Evolutionary conservation across 495 filamentous ascomycete species (phyloP), one percentile per base, ranked within the genome.

Genomic region (Cercophora newfieldiana): DNA sequence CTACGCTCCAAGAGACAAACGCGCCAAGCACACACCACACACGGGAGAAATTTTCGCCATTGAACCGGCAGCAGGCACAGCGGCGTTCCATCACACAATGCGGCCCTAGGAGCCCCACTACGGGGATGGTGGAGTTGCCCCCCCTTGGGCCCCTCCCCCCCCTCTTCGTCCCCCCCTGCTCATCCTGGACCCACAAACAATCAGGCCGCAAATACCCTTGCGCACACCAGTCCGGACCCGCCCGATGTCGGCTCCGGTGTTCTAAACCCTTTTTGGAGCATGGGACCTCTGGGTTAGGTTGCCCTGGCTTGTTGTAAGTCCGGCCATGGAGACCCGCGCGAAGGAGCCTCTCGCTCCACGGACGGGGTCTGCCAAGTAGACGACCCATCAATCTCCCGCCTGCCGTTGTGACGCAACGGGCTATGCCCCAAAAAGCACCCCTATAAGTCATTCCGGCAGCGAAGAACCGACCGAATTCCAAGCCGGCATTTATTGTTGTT

Each of bases 221-320:
- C 18, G 10, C 37, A 14, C 37, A 44, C 37, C 37, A 4, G 2
- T 14, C 10, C 10, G 37, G 37, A 16, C 37, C 12, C 37, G 37
- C 51, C 51, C 51, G 51, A 55, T 55, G 51, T 55, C 51, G 51
- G 51, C 51, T 55, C 22, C 51, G 22, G 51, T 55, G 26, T 28
- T 28, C 51, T 26, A 55, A 26, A 26, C 25, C 50, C 50, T 54
- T 55, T 44, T 44, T n/a, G n/a, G 37, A 16, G 37, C 37, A 44
- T 14, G 12, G 10, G 10, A 44, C 37, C 37, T 44, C 37, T 14
- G 37, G 37, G 37, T 16, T 44, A 6, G 10, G 10, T 16, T 44
- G 37, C 12, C 2, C 37, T 16, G 37, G 2, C 37, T 44, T 44
- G 37, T 16, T 8, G 37, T 8, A 8, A 44, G 37, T n/a, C 37